Conservation (phyloP, 306 rosid species). For the Lathyrus tuberosus region DNA sequence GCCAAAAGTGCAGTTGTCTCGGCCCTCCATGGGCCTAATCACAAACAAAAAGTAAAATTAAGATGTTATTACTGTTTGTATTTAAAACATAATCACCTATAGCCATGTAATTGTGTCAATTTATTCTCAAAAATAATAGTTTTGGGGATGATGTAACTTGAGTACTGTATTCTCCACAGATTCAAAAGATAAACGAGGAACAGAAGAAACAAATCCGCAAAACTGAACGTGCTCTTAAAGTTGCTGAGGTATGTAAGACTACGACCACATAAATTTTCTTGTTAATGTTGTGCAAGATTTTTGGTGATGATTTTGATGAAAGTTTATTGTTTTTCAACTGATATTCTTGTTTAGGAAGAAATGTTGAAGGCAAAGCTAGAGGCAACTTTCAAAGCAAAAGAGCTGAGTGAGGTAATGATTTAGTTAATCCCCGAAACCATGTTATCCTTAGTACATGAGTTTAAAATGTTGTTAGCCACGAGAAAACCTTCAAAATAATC, state of each 20-base stretch:
- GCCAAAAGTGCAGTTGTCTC: not conserved
- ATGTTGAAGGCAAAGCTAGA: slow-evolving; percentile 84
- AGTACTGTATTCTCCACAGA: slow-evolving; percentile 50
- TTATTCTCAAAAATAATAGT: slow-evolving; percentile 25
- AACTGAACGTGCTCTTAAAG: slow-evolving; percentile 84
- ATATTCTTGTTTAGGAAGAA: slow-evolving; percentile 68
- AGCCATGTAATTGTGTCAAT: not conserved
- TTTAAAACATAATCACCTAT: slow-evolving; percentile 8
- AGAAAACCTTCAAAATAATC: slow-evolving; percentile 4
- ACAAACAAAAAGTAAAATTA: slow-evolving; percentile 10
- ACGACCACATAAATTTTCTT: slow-evolving; percentile 33
- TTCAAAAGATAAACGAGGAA: slow-evolving; percentile 70
- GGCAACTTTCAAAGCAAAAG: slow-evolving; percentile 63
- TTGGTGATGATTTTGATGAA: slow-evolving; percentile 42
- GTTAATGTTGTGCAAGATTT: slow-evolving; percentile 35
- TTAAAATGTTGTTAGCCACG: slow-evolving; percentile 22
- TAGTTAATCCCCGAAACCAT: slow-evolving; percentile 23
- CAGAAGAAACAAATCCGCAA: slow-evolving; percentile 70
- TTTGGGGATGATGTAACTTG: slow-evolving; percentile 38
- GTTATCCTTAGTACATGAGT: slow-evolving; percentile 21
- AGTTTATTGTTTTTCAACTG: not conserved
- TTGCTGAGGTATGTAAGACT: slow-evolving; percentile 88
- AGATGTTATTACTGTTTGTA: slow-evolving; percentile 10
- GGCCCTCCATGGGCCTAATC: not conserved
- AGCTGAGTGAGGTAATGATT: slow-evolving; percentile 67